phyloP scores from a whole-genome alignment of 2,329 filamentous ascomycete genomes.

The Aspergillus novofumigatus region DNA sequence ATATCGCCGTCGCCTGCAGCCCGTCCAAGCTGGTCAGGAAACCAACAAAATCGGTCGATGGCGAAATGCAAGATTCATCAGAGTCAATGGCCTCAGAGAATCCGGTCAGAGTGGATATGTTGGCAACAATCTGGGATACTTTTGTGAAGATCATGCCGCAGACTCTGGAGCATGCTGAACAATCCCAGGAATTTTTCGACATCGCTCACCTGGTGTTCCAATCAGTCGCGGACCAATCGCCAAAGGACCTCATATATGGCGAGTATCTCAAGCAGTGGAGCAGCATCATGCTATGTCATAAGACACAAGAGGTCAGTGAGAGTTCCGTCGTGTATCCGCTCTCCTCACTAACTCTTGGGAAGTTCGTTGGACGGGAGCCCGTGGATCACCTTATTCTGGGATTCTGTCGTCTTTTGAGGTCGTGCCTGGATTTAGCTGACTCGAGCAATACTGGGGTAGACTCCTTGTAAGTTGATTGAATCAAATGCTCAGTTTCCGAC shows the following conservation, averaged over 20 bases:
- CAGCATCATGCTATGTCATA: slow-evolving; percentile 39
- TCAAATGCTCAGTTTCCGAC: neutral
- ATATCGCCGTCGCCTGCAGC: slow-evolving; percentile 36
- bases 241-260: slow-evolving; percentile 33
- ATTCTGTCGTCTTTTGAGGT: slow-evolving; percentile 41
- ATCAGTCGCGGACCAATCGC: slow-evolving; percentile 37
- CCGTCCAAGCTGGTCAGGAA: slow-evolving; percentile 29
- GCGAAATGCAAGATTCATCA: slow-evolving; percentile 13
- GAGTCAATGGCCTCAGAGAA: slow-evolving; percentile 18
- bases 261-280: slow-evolving; percentile 44
- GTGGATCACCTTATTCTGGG: slow-evolving; percentile 42
- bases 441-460: slow-evolving; percentile 28
- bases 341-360: slow-evolving; percentile 16
- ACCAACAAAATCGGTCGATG: slow-evolving; percentile 11
- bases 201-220: slow-evolving; percentile 41
- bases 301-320: slow-evolving; percentile 38
- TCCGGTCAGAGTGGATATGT: slow-evolving; percentile 34
- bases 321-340: neutral
- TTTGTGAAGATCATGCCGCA: slow-evolving; percentile 39
- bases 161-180: slow-evolving; percentile 32
- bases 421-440: slow-evolving; percentile 39
- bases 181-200: slow-evolving; percentile 46
- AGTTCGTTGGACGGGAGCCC: slow-evolving; percentile 46
- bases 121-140: slow-evolving; percentile 44
- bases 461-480: slow-evolving; percentile 26